phyloP scores from a whole-genome alignment of 202 grass and related monocot genomes.

The Dendrocalamus latiflorus region DNA sequence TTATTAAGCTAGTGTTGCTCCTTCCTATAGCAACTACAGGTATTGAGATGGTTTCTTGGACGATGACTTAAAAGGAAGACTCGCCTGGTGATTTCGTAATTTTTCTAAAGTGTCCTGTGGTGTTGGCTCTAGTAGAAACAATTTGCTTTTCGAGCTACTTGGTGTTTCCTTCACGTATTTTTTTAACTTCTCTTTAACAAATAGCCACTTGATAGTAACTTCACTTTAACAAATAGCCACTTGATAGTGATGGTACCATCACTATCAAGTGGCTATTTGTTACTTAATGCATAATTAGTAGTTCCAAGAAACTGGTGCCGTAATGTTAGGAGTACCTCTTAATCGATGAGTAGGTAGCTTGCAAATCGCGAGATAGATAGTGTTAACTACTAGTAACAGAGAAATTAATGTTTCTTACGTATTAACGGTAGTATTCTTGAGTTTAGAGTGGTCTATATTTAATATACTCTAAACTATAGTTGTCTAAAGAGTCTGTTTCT shows the following conservation, averaged over 20 bases:
- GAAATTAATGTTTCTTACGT: background rate
- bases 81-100: too few species aligned
- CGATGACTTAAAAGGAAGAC: too few species aligned
- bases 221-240: too few species aligned
- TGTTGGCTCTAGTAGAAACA: background rate
- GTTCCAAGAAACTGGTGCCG: background rate
- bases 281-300: background rate
- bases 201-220: too few species aligned
- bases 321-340: background rate
- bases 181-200: background rate
- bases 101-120: too few species aligned
- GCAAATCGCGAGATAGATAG: background rate
- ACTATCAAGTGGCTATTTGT: background rate
- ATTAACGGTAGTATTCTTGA: background rate
- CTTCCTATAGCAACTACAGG: too few species aligned
- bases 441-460: background rate
- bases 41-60: too few species aligned
- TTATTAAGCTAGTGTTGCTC: too few species aligned
- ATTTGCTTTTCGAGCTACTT: background rate
- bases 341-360: conserved; percentile 17
- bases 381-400: background rate
- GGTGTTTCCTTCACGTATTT: background rate
- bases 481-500: background rate
- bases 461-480: too few species aligned
- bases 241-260: too few species aligned